Conservation (phyloP, 257 asterid species). For the Primulina tabacum region DNA sequence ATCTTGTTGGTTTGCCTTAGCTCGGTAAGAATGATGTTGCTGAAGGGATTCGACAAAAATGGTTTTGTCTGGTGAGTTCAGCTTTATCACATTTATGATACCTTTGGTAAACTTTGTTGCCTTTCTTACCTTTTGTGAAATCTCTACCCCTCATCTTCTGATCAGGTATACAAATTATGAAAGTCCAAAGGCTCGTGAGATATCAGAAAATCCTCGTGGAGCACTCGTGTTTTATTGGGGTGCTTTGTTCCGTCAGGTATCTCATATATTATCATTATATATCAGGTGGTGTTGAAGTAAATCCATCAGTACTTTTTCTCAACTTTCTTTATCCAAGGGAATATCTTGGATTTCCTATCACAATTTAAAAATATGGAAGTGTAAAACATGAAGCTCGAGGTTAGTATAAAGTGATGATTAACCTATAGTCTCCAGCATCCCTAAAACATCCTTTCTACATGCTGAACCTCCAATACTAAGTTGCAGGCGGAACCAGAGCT, state of each 20-base stretch:
- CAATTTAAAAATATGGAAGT: conserved; percentile 1
- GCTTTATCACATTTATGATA: conserved; percentile 18
- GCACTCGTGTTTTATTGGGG: conserved; percentile 75
- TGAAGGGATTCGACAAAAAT: conserved; percentile 58
- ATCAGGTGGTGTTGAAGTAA: conserved; percentile 11
- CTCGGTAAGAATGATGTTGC: conserved; percentile 75
- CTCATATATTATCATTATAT: conserved; percentile 15
- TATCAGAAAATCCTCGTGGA: conserved; percentile 69
- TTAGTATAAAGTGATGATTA: too few species aligned
- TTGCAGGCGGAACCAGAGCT: conserved; percentile 1
- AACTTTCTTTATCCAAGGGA: conserved; percentile 6
- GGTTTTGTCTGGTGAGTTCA: conserved; percentile 72
- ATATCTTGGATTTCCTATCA: conserved; percentile 9
- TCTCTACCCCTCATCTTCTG: conserved; percentile 25
- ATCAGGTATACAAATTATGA: conserved; percentile 71
- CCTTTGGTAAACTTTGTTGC: conserved; percentile 4
- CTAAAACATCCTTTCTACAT: not conserved
- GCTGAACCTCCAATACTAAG: conserved; percentile 4
- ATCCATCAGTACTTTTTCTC: conserved; percentile 1
- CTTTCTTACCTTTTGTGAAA: conserved; percentile 6
- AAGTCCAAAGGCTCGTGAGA: conserved; percentile 65
- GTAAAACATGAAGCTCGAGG: not conserved
- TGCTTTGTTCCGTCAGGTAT: conserved; percentile 71
- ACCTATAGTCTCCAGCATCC: not conserved
- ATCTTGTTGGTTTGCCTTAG: conserved; percentile 34